Base-by-base conservation (phyloP, 176 grass and related monocot genomes). In the Carex scoparia region DNA sequence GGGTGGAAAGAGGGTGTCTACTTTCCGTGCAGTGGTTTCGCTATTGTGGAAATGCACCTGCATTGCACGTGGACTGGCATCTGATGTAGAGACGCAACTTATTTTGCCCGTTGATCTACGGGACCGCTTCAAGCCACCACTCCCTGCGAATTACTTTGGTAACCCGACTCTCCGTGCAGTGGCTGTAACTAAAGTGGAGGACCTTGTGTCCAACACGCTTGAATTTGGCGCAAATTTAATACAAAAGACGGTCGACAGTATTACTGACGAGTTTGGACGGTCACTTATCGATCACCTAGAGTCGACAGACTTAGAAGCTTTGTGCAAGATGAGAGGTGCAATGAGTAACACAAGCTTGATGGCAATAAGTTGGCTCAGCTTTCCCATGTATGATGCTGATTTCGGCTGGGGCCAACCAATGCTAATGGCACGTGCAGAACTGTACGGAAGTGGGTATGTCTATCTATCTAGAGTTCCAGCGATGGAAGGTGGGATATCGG, bases 1-100 rank as follows among this genome's bases (percentile, higher is more conserved):
- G 2, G 66, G 86, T 65, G 74, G 62, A 10, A 58, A 81, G 42
- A 84, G 90, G 0, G 84, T 86, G 57, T 94, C 94, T 59, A 97
- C 94, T 10, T 97, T 94, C 90, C 86, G 87, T 56, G 88, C 94
- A 3, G 86, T 97, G 2, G 85, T 86, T 10, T 83, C 94, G 10
- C 92, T 92, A 80, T 73, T 97, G 48, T 94, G 94, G 94, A 89
- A 87, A 32, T 93, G 86, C 85, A 89, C 85, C 74, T 97, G 94
- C 90, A 83, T 92, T 5, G 87, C 92, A 31, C 80, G 94, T 1
- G 56, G 19, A 0, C 90, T 94, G 28, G 69, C 87, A 0, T 35
- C 55, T 13, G 80, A 88, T 70, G n/a, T 33, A 60, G 92, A 94
- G 14, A 88, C 92, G 1, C 75, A 86, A 67, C 88, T 97, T 49